Conservation (phyloP, 2,329 filamentous ascomycete genomes). For the Sclerotiophoma versabilis region DNA sequence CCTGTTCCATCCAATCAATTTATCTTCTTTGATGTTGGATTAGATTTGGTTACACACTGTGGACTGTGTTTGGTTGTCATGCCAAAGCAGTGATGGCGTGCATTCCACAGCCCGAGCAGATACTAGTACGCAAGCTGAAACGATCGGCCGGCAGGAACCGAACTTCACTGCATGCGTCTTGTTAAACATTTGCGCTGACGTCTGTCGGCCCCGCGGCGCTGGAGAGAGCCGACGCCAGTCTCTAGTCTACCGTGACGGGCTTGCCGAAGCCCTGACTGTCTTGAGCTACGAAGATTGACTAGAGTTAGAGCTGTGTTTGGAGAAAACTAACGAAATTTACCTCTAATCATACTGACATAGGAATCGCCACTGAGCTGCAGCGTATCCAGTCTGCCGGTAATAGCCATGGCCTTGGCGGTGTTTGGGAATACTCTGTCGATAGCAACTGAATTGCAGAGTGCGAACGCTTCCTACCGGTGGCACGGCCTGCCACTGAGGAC, state of each 20-base stretch:
- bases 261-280: slow-evolving; percentile 21
- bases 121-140: slow-evolving; percentile 24
- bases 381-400: slow-evolving; percentile 19
- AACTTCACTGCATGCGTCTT: slow-evolving; percentile 40
- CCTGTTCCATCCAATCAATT: slow-evolving; percentile 6
- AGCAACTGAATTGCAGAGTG: not conserved
- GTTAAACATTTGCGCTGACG: slow-evolving; percentile 22
- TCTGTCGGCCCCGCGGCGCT: slow-evolving; percentile 18
- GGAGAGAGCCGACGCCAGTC: slow-evolving; percentile 13
- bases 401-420: slow-evolving; percentile 4
- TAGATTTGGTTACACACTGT: slow-evolving; percentile 36
- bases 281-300: slow-evolving; percentile 3
- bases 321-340: slow-evolving; percentile 15
- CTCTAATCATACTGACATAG: slow-evolving; percentile 20
- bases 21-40: slow-evolving; percentile 15
- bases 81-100: slow-evolving; percentile 30
- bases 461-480: not conserved
- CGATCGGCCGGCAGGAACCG: slow-evolving; percentile 46
- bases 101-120: slow-evolving; percentile 34
- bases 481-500: not conserved
- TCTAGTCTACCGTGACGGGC: slow-evolving; percentile 28
- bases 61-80: slow-evolving; percentile 35
- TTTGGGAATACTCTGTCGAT: not conserved
- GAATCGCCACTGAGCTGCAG: slow-evolving; percentile 13
- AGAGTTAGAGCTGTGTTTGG: slow-evolving; percentile 21